These are phyloP conservation scores for Penicillium aurantiogriseum DNA, from an alignment of 2,329 filamentous ascomycete species.

Conservation along the genomic window DNA sequence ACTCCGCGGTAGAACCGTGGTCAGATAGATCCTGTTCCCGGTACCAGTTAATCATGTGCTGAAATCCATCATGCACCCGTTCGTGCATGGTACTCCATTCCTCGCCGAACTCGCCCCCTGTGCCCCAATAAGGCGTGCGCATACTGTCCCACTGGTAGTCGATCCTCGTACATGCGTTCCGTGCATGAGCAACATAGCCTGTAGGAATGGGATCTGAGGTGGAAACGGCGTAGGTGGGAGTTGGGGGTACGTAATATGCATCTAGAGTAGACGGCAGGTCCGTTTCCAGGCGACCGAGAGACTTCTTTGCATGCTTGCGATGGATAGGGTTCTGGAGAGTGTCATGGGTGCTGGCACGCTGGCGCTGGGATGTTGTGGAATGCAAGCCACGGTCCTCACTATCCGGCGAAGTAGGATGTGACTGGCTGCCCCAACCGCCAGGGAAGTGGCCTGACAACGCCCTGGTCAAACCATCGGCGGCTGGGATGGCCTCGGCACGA, in stretches of 20 bases:
- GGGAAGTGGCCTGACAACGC: constrained; percentile 51
- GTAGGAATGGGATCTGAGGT: constrained; percentile 76
- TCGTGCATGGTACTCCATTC: constrained; percentile 97
- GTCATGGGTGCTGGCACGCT: constrained; percentile 50
- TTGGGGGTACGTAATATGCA: constrained; percentile 68
- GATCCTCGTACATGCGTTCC: constrained; percentile 79
- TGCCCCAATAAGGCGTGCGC: constrained; percentile 75
- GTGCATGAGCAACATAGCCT: constrained; percentile 86
- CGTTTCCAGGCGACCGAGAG: constrained; percentile 35
- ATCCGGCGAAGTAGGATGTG: constrained; percentile 22
- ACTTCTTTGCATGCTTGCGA: constrained; percentile 18
- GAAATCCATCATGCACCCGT: constrained; percentile 76
- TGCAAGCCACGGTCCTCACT: constrained; percentile 26
- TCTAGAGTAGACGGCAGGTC: constrained; percentile 30
- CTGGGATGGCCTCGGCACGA: constrained; percentile 64
- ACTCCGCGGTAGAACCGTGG: constrained; percentile 12
- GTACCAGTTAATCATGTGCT: constrained; percentile 83
- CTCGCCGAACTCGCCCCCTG: constrained; percentile 83
- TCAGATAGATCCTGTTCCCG: constrained; percentile 41
- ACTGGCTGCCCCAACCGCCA: constrained; percentile 54
- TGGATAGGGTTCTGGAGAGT: constrained; percentile 31
- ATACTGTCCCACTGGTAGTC: constrained; percentile 98
- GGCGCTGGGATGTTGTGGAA: constrained; percentile 26
- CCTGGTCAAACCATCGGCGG: constrained; percentile 37
- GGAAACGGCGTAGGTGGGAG: constrained; percentile 80